Base-by-base conservation (phyloP, 768 basidiomycete species). In the Podaxis pistillaris region DNA sequence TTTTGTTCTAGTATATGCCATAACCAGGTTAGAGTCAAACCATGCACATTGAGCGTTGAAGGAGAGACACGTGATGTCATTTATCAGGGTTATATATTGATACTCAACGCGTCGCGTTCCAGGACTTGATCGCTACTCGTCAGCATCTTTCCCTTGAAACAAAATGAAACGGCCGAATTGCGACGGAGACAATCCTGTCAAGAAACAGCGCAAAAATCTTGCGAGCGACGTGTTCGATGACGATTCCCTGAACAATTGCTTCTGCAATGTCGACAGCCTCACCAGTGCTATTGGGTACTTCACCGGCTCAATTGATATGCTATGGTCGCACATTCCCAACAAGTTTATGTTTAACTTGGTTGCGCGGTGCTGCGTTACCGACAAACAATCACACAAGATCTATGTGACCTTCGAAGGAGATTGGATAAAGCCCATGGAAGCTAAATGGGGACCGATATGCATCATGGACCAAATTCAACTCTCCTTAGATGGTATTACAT, bases 111-210 rank as follows among this genome's bases (percentile, higher is more conserved):
- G 53, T 55, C 53, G 53, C 53, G 53, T 55, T 22, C 15, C 3
- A 19, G 22, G n/a, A 19, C 37, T 15, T 3, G 13, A 19, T n/a
- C 26, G 26, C 26, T 28, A 22, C 28, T 30, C 6, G 28, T 19
- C 22, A 15, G 17, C 64, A 33, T 56, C 57, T n/a, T 52, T 33
- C 47, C 30, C 30, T 30, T 30, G 30, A 7, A 30, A 44, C 51
- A 12, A 37, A 15, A 33, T 47, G 47, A 33, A 69, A 64, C 70
- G 41, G n/a, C 47, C 26, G 28, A 28, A 51, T 38, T 58, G 49
- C 56, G 37, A 53, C 17, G 54, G 56, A 13, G 13, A 2, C 30
- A 30, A 30, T 8, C 30, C 30, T 8, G 30, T 30, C 60, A 62
- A 54, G 22, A 56, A 46, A 47, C 44, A 22, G 17, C 60, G 60